Percentiles rank a stretch among this genome's conserved stretches.
Evolutionary conservation across 106 monocot genomes (phyloP).

Genomic region (Dendrobium officinale): DNA sequence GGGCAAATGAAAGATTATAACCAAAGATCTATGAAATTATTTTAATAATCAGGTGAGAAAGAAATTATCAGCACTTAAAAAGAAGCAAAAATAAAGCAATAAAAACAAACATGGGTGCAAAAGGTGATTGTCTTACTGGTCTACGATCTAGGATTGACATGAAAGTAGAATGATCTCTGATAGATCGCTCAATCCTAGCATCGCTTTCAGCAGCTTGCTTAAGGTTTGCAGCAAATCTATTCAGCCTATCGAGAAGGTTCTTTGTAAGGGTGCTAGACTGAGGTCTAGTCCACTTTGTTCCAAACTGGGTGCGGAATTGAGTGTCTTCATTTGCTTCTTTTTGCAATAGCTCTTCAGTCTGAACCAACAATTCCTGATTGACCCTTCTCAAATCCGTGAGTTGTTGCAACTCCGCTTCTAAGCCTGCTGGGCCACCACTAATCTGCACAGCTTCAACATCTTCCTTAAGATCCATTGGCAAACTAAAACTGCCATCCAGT

Average conservation of each 20-base stretch:
- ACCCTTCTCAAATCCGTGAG: slow-evolving; percentile 66
- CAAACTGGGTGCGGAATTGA: slow-evolving; percentile 78
- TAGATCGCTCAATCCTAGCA: slow-evolving; percentile 68
- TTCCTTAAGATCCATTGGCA: slow-evolving; percentile 68
- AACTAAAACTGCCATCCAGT: slow-evolving; percentile 43
- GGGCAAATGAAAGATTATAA: neutral
- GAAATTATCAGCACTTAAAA: neutral
- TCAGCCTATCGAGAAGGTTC: slow-evolving; percentile 77
- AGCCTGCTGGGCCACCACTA: slow-evolving; percentile 54
- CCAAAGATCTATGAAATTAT: neutral
- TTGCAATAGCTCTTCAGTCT: slow-evolving; percentile 72
- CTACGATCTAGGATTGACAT: slow-evolving; percentile 69
- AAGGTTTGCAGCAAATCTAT: slow-evolving; percentile 76
- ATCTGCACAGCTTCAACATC: slow-evolving; percentile 65
- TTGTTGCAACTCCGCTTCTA: slow-evolving; percentile 58
- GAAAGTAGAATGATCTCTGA: slow-evolving; percentile 53
- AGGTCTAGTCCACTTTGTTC: slow-evolving; percentile 68
- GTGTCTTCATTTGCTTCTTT: slow-evolving; percentile 85
- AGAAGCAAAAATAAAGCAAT: neutral
- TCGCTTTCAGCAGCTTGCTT: slow-evolving; percentile 89
- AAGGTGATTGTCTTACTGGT: slow-evolving; percentile 41
- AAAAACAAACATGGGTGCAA: slow-evolving; percentile 1
- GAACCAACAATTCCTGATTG: slow-evolving; percentile 58
- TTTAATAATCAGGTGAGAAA: neutral
- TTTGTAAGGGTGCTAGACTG: slow-evolving; percentile 81